Evolutionary conservation across 2,329 filamentous ascomycete genomes (phyloP), one percentile per base, ranked within the genome.

Genomic region (Catunica adiposa): DNA sequence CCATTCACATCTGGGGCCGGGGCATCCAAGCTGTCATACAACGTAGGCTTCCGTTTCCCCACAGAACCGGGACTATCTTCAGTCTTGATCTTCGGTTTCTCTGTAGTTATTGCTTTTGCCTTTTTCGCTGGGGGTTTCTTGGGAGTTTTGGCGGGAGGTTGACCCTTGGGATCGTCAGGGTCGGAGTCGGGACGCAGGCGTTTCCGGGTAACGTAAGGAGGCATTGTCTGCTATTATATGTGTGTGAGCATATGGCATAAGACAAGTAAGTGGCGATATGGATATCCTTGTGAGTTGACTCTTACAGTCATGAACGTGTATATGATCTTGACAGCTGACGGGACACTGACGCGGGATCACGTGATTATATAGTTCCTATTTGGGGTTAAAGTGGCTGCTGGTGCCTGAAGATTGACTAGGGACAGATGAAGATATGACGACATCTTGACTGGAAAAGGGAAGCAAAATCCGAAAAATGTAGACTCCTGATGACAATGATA

Each of bases 121-220:
- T 52, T 52, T 11, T 38, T 40, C 66, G 56, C 58, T 56, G 62
- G 63, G 59, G 56, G 51, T 56, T 23, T 23, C 48, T 47, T 47
- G 20, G 25, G 6, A 14, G 23, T 17, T 22, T 37, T 46, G 3
- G 8, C 14, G 5, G 23, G 15, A 29, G 25, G 14, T 4, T 20
- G 20, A n/a, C 23, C n/a, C 15, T 38, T 51, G 26, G 31, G 46
- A 3, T 15, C 15, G 17, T 47, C 9, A 31, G 29, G 3, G 15
- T 47, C 37, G 26, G 38, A 48, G 60, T 69, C 63, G 51, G 65
- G 29, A 59, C 74, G 77, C 61, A 79, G 62, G 59, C 82, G 77
- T 69, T 88, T 89, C 62, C 81, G 79, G 51, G 81, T 74, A 15
- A 86, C 73, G 61, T 77, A 70, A 23, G 84, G 83, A 63, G 84